Percentiles rank a stretch among this genome's conserved stretches.
Evolutionary conservation across 306 rosid genomes (phyloP).

Genomic region (Inga laurina): DNA sequence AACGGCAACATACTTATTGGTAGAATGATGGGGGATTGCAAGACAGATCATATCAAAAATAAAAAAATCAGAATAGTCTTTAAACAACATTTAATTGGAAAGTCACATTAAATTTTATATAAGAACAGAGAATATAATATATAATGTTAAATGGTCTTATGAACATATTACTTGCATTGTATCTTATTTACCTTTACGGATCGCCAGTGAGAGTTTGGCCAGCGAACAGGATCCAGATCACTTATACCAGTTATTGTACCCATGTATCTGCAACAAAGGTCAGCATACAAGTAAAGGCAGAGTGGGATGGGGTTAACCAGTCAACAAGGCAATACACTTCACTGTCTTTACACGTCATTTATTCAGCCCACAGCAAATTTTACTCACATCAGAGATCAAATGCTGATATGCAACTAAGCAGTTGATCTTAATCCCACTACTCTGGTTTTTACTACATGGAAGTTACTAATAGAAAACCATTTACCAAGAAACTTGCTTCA

Average conservation of each 20-base stretch:
- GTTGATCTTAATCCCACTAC: not conserved
- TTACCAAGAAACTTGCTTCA: conserved; percentile 17
- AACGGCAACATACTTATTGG: not conserved
- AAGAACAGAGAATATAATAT: not conserved
- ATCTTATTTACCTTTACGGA: conserved; percentile 72
- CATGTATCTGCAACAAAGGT: conserved; percentile 69
- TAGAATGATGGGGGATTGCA: not conserved
- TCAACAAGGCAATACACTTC: not conserved
- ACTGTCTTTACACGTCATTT: conserved; percentile 7
- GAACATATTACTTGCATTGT: not conserved
- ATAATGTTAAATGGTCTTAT: not conserved
- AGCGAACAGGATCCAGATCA: conserved; percentile 82
- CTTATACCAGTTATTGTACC: conserved; percentile 89
- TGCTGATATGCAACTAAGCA: not conserved
- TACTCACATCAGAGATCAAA: not conserved
- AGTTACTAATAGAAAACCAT: conserved; percentile 1
- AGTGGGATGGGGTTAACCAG: not conserved
- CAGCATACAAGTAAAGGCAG: conserved; percentile 21
- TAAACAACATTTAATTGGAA: conserved; percentile 6
- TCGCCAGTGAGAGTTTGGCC: conserved; percentile 91
- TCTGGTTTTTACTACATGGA: not conserved
- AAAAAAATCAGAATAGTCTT: not conserved
- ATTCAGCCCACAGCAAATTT: not conserved
- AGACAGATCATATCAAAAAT: conserved; percentile 13
- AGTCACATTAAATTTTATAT: conserved; percentile 2